phyloP scores from a whole-genome alignment of 352 stramenopile genomes.

The Pythium plurisporium region DNA sequence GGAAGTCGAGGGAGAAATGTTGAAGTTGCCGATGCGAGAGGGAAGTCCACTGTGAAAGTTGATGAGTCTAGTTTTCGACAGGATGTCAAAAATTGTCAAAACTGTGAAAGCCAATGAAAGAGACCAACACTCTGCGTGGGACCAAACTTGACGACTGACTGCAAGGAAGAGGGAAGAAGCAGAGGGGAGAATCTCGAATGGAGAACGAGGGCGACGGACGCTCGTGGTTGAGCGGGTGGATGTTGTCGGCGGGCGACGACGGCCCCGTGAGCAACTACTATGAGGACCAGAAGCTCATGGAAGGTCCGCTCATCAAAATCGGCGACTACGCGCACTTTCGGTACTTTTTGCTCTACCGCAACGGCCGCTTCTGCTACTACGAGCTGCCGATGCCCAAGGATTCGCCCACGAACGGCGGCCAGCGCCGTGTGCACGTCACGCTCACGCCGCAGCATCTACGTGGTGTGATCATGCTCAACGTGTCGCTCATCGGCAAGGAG shows the following conservation, averaged over 20 bases:
- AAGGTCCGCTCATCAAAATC: conserved; percentile 81
- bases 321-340: conserved; percentile 85
- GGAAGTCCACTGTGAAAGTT: neutral
- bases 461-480: conserved; percentile 82
- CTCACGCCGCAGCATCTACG: conserved; percentile 73
- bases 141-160: conserved; percentile 6
- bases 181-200: conserved; percentile 7
- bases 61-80: conserved; percentile 20
- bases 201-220: conserved; percentile 21
- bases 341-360: conserved; percentile 82
- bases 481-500: conserved; percentile 66
- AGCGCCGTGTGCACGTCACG: conserved; percentile 56
- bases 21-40: conserved; percentile 16
- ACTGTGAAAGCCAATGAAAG: conserved; percentile 10
- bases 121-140: conserved; percentile 5
- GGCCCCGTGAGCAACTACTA: conserved; percentile 74
- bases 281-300: conserved; percentile 83
- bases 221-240: conserved; percentile 55
- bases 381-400: conserved; percentile 64
- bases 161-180: neutral
- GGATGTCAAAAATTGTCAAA: conserved; percentile 17
- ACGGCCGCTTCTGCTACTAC: conserved; percentile 85
- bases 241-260: conserved; percentile 36
- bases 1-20: conserved; percentile 14
- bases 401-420: conserved; percentile 11